Base-by-base conservation (phyloP, 306 rosid species). In the Trifolium subterraneum region DNA sequence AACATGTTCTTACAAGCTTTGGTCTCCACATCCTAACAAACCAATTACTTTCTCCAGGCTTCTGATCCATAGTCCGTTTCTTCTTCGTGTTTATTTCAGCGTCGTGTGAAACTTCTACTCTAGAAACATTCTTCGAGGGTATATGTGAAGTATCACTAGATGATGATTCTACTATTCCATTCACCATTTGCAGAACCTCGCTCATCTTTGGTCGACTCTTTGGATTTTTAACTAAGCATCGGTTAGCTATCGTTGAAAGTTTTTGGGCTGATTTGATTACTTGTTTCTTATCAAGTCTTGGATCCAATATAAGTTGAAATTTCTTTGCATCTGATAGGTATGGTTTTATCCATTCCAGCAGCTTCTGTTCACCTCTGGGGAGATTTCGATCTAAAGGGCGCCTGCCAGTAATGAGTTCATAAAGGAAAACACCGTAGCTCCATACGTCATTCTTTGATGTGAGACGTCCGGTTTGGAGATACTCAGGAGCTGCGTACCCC, bases 401-500 rank as follows among this genome's bases (percentile, higher is more conserved):
- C 82, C 98, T 90, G 22, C 98, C 96, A 2, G 99, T 92, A 74
- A 95, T 90, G 66, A 95, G 90, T 76, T 95, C 99, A 71, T 88
- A 95, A 25, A 95, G 96, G 84, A 95, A 95, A 72, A 95, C 97
- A 3, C 99, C 99, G 9, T 80, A 95, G 84, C 98, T 87, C 99
- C 99, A 95, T 18, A 95, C 97, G 12, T 95, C 99, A 45, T 84
- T 90, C 85, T 92, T 95, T 55, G 89, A 87, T 29, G 97, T 88
- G 36, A 95, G 93, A 64, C 96, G 98, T 62, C 99, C 99, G 0
- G 99, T 95, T 83, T 84, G 97, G 67, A 95, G 13, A 83, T 95
- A 95, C 80, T 95, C 99, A 3, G 99, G 99, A 74, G 99, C 86
- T 70, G 99, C 98, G 77, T 95, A 95, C 33, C 99, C 99, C 88